Conservation (phyloP, 441 rosid species). For the Syzygium syzygioides region DNA sequence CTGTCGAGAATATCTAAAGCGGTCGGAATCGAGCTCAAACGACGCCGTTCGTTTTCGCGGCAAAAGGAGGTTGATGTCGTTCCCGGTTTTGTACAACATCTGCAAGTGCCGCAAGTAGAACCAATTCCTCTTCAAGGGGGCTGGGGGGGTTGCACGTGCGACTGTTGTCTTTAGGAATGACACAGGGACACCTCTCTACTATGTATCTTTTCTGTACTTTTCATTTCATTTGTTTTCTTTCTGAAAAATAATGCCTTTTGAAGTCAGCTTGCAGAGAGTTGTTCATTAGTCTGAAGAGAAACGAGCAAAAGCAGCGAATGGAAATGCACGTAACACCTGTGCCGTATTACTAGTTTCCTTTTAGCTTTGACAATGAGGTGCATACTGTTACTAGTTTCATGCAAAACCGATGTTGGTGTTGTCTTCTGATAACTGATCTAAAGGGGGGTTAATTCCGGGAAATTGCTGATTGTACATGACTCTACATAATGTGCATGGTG, state of each 20-base stretch:
- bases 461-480: too few relatives aligned
- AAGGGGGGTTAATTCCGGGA: too few relatives aligned
- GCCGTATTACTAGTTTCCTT: not conserved
- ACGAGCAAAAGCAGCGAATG: not conserved
- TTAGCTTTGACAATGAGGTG: not conserved
- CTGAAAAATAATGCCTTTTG: not conserved
- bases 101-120: not conserved
- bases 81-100: not conserved
- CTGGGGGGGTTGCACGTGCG: not conserved
- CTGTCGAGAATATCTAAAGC: not conserved
- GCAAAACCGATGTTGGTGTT: not conserved
- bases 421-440: not conserved
- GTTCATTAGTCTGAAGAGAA: not conserved
- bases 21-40: not conserved
- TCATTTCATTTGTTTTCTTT: too few relatives aligned
- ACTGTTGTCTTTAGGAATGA: not conserved
- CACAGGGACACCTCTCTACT: not conserved
- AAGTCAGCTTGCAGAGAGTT: not conserved
- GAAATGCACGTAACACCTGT: not conserved
- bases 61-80: not conserved
- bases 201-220: not conserved
- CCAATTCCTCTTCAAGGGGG: not conserved
- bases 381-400: not conserved
- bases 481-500: not conserved
- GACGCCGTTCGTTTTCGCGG: not conserved